Percentiles rank a stretch among this genome's conserved stretches.
Conservation (phyloP, 2,329 filamentous ascomycete species). For the Orbilia blumenaviensis region DNA sequence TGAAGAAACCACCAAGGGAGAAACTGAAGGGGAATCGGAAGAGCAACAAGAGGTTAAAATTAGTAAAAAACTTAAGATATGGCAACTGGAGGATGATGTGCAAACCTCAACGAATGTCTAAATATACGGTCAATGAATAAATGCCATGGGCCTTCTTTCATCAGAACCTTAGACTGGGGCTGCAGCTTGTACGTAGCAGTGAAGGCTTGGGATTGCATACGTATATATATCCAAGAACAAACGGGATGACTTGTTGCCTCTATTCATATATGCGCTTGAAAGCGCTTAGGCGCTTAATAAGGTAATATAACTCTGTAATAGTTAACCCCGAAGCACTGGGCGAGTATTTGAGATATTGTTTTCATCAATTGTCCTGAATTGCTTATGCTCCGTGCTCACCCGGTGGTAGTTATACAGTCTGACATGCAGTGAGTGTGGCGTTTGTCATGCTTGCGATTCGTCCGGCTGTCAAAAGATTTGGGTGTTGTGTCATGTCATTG, state of each 20-base stretch:
- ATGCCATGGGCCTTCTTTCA: too few species aligned
- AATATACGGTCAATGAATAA: too few species aligned
- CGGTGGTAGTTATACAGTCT: background rate
- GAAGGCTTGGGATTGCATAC: too few species aligned
- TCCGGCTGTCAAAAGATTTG: background rate
- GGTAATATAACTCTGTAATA: background rate
- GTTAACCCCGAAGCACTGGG: background rate
- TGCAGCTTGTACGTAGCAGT: too few species aligned
- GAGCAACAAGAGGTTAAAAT: background rate
- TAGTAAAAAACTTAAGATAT: background rate
- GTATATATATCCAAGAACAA: too few species aligned
- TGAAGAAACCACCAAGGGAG: background rate
- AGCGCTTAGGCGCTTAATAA: too few species aligned
- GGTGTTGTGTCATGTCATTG: background rate
- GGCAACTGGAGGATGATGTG: background rate
- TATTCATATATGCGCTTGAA: background rate
- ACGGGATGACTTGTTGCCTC: too few species aligned
- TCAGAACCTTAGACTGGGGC: too few species aligned
- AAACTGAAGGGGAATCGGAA: background rate
- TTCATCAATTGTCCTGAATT: background rate
- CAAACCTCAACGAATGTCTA: too few species aligned
- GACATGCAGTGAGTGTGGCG: background rate
- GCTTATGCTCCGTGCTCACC: background rate
- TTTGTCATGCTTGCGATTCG: background rate
- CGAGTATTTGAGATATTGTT: background rate